Evolutionary conservation across 73 alveolate species (phyloP), one percentile per base, ranked within the genome.

Genomic region (Diophrys appendiculata): DNA sequence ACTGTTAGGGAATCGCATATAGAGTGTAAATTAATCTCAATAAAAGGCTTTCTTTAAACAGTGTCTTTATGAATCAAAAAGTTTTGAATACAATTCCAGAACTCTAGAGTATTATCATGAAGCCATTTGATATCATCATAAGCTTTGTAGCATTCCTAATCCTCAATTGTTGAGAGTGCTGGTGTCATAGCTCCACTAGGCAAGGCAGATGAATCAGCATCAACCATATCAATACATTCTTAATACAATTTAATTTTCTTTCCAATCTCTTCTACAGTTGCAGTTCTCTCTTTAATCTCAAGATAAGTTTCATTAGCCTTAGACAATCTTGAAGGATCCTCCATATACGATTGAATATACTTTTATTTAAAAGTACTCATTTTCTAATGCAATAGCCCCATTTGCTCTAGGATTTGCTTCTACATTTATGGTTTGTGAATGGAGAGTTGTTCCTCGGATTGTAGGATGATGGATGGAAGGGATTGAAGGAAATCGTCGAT

Each of bases 311-410:
- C 84, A 22, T 64, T 76, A 34, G 86, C 60, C 33, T 80, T 81
- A 25, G 52, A 83, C 5, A 86, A 76, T 60, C 93, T 80, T 1
- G 83, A 33, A 52, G 29, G 69, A 33, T 86, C 93, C 25, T 80
- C 64, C 22, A 86, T 73, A 68, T 86, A 86, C 22, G 83, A 80
- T 30, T 86, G 86, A 1, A 72, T 80, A 52, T 86, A 86, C 68
- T 79, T 86, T 73, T 53, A 52, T 54, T 86, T 82, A 43, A 86
- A 86, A 68, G 87, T 86, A 35, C 81, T 69, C 72, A 74, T 83
- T 52, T 83, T 83, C 67, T 75, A 54, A 0, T 77, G 68, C 24
- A 83, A 54, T 0, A 60, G 82, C 24, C 29, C 23, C 14, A 78
- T 53, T 3, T 86, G 73, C 55, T 76, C 65, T 52, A 73, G 60